Evolutionary conservation across 2,329 filamentous ascomycete species (phyloP), one percentile per base, ranked within the genome.

Genomic region (Colletotrichum godetiae): DNA sequence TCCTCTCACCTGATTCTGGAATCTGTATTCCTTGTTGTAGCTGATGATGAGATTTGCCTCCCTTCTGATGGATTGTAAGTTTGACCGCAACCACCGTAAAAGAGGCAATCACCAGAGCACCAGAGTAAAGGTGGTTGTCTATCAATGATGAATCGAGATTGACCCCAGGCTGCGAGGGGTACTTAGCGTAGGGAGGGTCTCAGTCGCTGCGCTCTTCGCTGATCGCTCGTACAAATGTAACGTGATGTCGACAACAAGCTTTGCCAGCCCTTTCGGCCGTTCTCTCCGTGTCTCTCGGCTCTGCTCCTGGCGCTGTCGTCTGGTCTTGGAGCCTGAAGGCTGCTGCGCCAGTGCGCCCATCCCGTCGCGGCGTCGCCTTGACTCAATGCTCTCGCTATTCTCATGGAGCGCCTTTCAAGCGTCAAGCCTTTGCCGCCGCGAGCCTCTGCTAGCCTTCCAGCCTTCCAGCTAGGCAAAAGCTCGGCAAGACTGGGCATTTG

Each of bases 351-450:
- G 56, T 15, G 62, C 68, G 61, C 35, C 29, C 55, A 52, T 57
- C 62, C 71, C 71, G 62, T 42, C 71, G 27, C 61, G 67, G 68
- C 67, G 61, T 57, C 61, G 67, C 67, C 67, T 67, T 68, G 68
- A 72, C 61, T 62, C 62, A 35, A 42, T 4, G 58, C 58, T 35
- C 49, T 27, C 19, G 4, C 37, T 8, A 2, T 5, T 5, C 37
- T 29, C 37, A 42, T 42, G 13, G 15, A 42, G 37, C 13, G 37
- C 37, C 37, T 13, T 6, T 12, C 52, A 55, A 29, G 52, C 52
- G 22, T 65, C 52, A 58, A 65, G 67, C 67, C 8, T 69, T 68
- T 63, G 58, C 65, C 65, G 29, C 42, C 42, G 65, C 56, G n/a
- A 35, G 42, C 57, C 57, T 37, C 57, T 61, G 22, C n/a, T 52